These are phyloP conservation scores for Tanozyma kutaoensis DNA, from an alignment of 805 yeast species.

Conservation along the genomic window DNA sequence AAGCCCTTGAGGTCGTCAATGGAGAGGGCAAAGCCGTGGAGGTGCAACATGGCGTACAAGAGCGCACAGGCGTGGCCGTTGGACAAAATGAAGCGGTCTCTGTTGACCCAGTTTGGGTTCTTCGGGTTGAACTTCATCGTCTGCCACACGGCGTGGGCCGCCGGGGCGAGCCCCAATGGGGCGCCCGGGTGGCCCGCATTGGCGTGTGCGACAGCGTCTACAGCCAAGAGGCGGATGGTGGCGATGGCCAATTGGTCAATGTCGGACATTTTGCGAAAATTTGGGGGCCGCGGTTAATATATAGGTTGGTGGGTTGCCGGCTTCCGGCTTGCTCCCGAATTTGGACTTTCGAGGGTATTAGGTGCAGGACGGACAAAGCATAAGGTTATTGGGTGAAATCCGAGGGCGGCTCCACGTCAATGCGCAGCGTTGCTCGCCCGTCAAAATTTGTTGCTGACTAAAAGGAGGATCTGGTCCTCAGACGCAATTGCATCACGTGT, in stretches of 20 bases:
- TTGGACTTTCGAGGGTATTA: too few relatives aligned
- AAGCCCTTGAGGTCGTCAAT: conserved; percentile 82
- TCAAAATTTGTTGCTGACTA: too few relatives aligned
- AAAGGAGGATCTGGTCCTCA: too few relatives aligned
- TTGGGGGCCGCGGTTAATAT: too few relatives aligned
- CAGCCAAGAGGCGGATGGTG: conserved; percentile 83
- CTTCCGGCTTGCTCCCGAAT: too few relatives aligned
- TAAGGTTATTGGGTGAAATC: too few relatives aligned
- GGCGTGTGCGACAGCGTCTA: conserved; percentile 77
- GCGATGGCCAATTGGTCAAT: conserved; percentile 66
- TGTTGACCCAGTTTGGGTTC: conserved; percentile 85
- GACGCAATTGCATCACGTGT: too few relatives aligned
- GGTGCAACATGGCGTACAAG: conserved; percentile 71
- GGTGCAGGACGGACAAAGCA: too few relatives aligned
- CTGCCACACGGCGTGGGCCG: conserved; percentile 79
- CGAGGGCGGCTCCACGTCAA: too few relatives aligned
- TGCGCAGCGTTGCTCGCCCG: too few relatives aligned
- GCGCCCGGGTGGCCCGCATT: conserved; percentile 99
- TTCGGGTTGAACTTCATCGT: conserved; percentile 79
- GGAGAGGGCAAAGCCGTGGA: conserved; percentile 70
- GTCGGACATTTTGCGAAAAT: conserved; percentile 13
- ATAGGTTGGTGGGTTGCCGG: too few relatives aligned
- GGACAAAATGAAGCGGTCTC: conserved; percentile 90
- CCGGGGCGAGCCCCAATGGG: conserved; percentile 94
- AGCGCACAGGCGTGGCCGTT: conserved; percentile 96